phyloP scores from a whole-genome alignment of 139 green algal species.

The Penium margaritaceum region DNA sequence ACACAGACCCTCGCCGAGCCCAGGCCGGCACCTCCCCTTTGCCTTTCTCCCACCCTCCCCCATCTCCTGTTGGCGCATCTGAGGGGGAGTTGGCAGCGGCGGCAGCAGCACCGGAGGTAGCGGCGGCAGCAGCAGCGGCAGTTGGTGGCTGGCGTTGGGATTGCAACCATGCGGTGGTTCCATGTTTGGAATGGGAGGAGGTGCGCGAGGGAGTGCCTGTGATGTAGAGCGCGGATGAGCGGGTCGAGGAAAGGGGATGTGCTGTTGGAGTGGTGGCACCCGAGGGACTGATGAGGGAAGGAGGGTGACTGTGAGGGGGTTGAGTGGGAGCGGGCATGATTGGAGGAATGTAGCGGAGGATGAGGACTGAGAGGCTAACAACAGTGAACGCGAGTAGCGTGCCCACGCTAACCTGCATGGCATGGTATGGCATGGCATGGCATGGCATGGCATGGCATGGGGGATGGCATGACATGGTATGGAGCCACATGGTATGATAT shows the following conservation, averaged over 20 bases:
- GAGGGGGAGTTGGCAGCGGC: too few relatives aligned
- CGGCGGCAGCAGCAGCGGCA: too few relatives aligned
- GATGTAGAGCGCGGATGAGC: neutral
- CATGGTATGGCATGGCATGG: too few relatives aligned
- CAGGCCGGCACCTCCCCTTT: too few relatives aligned
- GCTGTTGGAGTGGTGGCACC: neutral
- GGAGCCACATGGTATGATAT: too few relatives aligned
- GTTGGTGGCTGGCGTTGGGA: too few relatives aligned
- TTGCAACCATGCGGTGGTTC: neutral
- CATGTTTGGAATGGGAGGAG: neutral
- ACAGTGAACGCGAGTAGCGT: conserved; percentile 32
- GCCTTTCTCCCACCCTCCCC: too few relatives aligned
- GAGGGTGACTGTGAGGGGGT: neutral
- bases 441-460: too few relatives aligned
- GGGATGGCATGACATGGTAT: too few relatives aligned
- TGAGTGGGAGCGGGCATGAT: neutral
- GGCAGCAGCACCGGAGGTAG: too few relatives aligned
- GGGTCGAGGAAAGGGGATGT: neutral
- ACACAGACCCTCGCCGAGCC: too few relatives aligned
- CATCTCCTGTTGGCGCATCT: too few relatives aligned
- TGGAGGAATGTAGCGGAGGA: conserved; percentile 31
- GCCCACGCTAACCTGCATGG: conserved; percentile 17
- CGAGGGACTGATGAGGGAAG: neutral
- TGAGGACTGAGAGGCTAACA: conserved; percentile 25
- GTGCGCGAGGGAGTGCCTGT: neutral